These are phyloP conservation scores for Darksidea phi DNA, from an alignment of 495 filamentous ascomycete genomes.

Conservation along the genomic window DNA sequence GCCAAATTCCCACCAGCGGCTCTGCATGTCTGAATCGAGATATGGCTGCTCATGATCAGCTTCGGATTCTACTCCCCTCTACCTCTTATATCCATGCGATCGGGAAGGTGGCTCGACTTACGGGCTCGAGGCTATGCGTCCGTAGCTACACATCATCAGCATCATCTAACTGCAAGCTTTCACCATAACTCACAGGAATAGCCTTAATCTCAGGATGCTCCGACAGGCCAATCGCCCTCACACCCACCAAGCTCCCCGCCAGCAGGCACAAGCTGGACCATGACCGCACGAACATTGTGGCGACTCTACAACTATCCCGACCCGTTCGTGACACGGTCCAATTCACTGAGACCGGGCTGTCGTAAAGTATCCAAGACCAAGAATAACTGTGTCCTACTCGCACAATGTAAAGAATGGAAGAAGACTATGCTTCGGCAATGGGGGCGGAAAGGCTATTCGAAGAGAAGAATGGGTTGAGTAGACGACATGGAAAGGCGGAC, in stretches of 20 bases:
- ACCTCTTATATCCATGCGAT: background rate
- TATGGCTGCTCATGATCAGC: slow-evolving; percentile 65
- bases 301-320: no score
- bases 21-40: slow-evolving; percentile 96
- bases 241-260: slow-evolving; percentile 29
- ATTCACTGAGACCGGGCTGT: no score
- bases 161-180: background rate
- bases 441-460: slow-evolving; percentile 17
- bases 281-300: background rate
- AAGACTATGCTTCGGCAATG: slow-evolving; percentile 18
- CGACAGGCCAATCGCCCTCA: slow-evolving; percentile 18
- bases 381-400: background rate
- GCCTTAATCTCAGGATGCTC: slow-evolving; percentile 53
- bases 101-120: no score
- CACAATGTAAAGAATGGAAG: slow-evolving; percentile 19
- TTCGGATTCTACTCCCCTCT: background rate
- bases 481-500: slow-evolving; percentile 20
- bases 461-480: slow-evolving; percentile 27
- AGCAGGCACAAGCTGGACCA: slow-evolving; percentile 35
- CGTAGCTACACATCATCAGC: slow-evolving; percentile 57
- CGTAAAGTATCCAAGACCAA: no score
- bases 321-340: no score
- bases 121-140: slow-evolving; percentile 64
- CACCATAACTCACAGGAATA: slow-evolving; percentile 50
- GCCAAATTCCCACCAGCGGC: slow-evolving; percentile 98